Evolutionary conservation across 2,329 filamentous ascomycete genomes (phyloP).

Genomic region (Nemania serpens): DNA sequence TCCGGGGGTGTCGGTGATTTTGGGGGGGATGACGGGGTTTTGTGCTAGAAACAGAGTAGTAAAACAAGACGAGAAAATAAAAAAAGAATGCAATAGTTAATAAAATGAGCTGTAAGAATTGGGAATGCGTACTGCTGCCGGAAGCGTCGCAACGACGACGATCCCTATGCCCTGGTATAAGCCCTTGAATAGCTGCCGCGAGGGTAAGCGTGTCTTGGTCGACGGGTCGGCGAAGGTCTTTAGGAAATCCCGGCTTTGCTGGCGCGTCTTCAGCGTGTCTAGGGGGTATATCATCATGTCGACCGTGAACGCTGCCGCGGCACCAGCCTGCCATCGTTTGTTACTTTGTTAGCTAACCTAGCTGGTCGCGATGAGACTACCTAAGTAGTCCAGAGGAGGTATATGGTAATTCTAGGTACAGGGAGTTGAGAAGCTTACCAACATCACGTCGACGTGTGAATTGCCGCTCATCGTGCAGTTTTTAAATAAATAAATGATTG

Average conservation of each 20-base stretch:
- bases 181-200: slow-evolving; percentile 60
- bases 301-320: slow-evolving; percentile 82
- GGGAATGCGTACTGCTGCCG: slow-evolving; percentile 55
- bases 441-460: slow-evolving; percentile 39
- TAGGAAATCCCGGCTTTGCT: slow-evolving; percentile 78
- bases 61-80: no score
- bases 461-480: slow-evolving; percentile 33
- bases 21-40: no score
- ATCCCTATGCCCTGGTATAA: slow-evolving; percentile 88
- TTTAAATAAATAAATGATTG: background rate
- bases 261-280: slow-evolving; percentile 86
- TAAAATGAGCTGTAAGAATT: background rate
- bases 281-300: slow-evolving; percentile 86
- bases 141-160: slow-evolving; percentile 83
- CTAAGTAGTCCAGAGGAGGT: background rate
- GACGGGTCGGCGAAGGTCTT: slow-evolving; percentile 65
- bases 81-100: background rate
- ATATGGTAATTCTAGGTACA: background rate
- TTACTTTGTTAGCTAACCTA: slow-evolving; percentile 12
- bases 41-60: no score
- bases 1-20: no score
- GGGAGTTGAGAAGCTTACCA: slow-evolving; percentile 31
- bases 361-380: background rate
- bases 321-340: slow-evolving; percentile 68
- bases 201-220: slow-evolving; percentile 57